Percentiles rank a stretch among this genome's conserved stretches.
These are phyloP conservation scores for Physocladia obscura DNA, from an alignment of 192 early-diverging fungal species.

Conservation along the genomic window DNA sequence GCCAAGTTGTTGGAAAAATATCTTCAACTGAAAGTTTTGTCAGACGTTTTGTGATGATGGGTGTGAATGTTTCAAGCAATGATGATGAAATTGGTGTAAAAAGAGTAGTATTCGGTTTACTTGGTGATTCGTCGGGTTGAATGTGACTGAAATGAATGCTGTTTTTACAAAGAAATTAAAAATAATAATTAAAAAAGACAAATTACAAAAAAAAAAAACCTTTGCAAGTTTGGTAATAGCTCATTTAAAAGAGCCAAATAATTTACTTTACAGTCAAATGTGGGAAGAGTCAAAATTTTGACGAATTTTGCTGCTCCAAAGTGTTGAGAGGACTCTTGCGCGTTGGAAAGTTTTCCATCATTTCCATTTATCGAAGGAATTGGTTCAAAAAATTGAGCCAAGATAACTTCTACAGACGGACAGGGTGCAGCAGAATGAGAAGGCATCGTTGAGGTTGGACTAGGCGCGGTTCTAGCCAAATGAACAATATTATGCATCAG, in stretches of 20 bases:
- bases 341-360: too few relatives aligned
- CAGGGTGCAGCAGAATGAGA: too few relatives aligned
- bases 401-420: too few relatives aligned
- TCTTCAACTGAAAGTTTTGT: slow-evolving; percentile 41
- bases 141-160: slow-evolving; percentile 29
- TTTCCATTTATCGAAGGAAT: too few relatives aligned
- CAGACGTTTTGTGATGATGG: slow-evolving; percentile 31
- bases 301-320: not conserved
- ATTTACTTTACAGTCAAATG: slow-evolving; percentile 21
- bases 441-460: not conserved
- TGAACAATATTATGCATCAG: not conserved
- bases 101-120: not conserved
- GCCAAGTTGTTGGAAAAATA: slow-evolving; percentile 43
- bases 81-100: slow-evolving; percentile 1
- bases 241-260: slow-evolving; percentile 14
- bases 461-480: not conserved
- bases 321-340: not conserved
- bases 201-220: not conserved
- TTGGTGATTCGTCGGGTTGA: not conserved
- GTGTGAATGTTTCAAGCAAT: slow-evolving; percentile 32
- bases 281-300: slow-evolving; percentile 7
- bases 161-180: not conserved
- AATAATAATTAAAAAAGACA: not conserved
- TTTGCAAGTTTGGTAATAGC: slow-evolving; percentile 20
- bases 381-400: too few relatives aligned